Conservation (phyloP, 495 filamentous ascomycete genomes). For the Echria macrotheca region DNA sequence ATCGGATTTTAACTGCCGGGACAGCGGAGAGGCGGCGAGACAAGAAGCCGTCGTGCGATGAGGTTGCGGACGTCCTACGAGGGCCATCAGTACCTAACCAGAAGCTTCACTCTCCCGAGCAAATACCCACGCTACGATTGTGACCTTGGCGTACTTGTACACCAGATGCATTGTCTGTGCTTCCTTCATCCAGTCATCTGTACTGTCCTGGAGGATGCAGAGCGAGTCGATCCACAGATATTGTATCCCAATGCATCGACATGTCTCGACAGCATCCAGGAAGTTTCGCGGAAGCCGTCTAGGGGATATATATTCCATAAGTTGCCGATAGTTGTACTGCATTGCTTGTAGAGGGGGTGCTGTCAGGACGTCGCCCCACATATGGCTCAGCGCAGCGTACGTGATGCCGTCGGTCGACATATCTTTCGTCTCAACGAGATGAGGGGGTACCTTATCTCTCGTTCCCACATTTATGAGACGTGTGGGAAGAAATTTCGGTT, state of each 20-base stretch:
- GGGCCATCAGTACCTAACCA: no score
- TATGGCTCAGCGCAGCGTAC: not conserved
- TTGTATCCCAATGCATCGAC: not conserved
- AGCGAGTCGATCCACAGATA: conserved; percentile 7
- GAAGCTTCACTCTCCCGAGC: no score
- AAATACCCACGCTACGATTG: not conserved
- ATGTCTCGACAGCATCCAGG: not conserved
- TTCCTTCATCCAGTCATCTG: not conserved
- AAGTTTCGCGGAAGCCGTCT: not conserved
- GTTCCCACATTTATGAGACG: not conserved
- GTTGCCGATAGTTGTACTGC: not conserved
- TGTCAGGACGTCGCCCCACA: not conserved
- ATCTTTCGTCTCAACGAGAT: not conserved
- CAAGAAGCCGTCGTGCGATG: not conserved
- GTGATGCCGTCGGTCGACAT: not conserved
- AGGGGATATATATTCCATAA: not conserved
- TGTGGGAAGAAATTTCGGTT: not conserved
- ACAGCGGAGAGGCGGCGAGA: not conserved
- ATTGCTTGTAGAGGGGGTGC: not conserved
- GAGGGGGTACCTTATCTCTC: not conserved
- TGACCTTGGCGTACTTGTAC: not conserved
- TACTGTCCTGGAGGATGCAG: conserved; percentile 3
- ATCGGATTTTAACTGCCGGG: not conserved
- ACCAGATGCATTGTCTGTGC: not conserved
- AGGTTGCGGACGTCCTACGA: not conserved